phyloP scores from a whole-genome alignment of 2,329 filamentous ascomycete species.

The Ceratocystis diversiconidia region DNA sequence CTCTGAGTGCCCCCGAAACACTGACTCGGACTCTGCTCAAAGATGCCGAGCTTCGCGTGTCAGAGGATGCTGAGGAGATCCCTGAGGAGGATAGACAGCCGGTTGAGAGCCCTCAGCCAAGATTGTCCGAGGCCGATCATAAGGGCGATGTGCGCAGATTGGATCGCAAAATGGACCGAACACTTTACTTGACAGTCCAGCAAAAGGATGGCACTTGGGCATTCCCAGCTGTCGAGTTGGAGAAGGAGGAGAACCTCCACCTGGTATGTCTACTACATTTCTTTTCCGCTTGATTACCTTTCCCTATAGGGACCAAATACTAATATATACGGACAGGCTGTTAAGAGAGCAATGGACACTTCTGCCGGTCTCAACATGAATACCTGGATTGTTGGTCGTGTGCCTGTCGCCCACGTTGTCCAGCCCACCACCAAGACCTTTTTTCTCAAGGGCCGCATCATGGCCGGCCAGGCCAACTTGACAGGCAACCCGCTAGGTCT shows the following conservation, averaged over 20 bases:
- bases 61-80: constrained; percentile 46
- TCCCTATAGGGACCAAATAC: neutral
- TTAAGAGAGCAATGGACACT: constrained; percentile 61
- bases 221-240: constrained; percentile 62
- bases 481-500: constrained; percentile 56
- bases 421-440: constrained; percentile 67
- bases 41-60: constrained; percentile 55
- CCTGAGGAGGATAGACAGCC: constrained; percentile 45
- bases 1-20: constrained; percentile 47
- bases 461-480: constrained; percentile 87
- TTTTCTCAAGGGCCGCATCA: constrained; percentile 90
- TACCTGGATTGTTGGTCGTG: constrained; percentile 89
- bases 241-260: constrained; percentile 61
- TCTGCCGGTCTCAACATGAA: constrained; percentile 92
- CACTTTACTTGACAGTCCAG: constrained; percentile 78
- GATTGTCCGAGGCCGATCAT: constrained; percentile 65
- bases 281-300: neutral
- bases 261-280: constrained; percentile 45
- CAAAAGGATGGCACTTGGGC: constrained; percentile 57
- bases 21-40: constrained; percentile 55
- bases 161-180: constrained; percentile 64
- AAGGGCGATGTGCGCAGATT: constrained; percentile 62
- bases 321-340: constrained; percentile 44
- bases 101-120: constrained; percentile 54
- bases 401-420: constrained; percentile 70